These are phyloP conservation scores for Staphylotrichum tortipilum DNA, from an alignment of 495 filamentous ascomycete species.

Conservation along the genomic window DNA sequence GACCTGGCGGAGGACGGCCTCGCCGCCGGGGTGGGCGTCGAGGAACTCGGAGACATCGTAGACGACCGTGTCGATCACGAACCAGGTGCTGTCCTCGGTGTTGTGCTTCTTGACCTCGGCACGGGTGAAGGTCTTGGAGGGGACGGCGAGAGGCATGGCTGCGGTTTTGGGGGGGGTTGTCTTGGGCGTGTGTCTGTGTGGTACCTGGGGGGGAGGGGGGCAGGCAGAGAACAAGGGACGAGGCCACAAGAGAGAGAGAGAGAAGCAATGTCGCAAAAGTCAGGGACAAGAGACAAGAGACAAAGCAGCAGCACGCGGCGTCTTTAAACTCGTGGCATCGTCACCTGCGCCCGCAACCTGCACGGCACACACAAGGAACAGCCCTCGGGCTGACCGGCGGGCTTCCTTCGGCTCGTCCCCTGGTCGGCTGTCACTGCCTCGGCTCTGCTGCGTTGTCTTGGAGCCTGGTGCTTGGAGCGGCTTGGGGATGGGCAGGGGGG, in stretches of 20 bases:
- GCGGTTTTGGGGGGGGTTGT: neutral
- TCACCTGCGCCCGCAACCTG: no score
- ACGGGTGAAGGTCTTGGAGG: constrained; percentile 54
- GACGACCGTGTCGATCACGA: constrained; percentile 81
- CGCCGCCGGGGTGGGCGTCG: constrained; percentile 83
- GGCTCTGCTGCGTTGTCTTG: neutral
- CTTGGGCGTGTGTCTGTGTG: no score
- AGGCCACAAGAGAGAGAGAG: no score
- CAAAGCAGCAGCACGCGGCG: no score
- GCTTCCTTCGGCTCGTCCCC: no score
- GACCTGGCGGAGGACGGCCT: constrained; percentile 73
- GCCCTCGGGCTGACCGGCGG: no score
- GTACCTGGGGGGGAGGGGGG: neutral
- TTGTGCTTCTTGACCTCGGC: constrained; percentile 74
- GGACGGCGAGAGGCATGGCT: constrained; percentile 20
- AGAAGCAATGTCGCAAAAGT: no score
- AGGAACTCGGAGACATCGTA: constrained; percentile 92
- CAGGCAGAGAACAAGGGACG: neutral
- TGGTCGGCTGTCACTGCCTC: constrained; percentile 7
- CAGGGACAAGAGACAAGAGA: no score
- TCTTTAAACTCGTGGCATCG: no score
- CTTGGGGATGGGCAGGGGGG: constrained; percentile 6
- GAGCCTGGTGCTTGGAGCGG: constrained; percentile 11
- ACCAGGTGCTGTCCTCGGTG: constrained; percentile 66
- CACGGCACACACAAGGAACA: no score